Evolutionary conservation across 306 rosid genomes (phyloP).

Genomic region (Acacia melanoxylon): DNA sequence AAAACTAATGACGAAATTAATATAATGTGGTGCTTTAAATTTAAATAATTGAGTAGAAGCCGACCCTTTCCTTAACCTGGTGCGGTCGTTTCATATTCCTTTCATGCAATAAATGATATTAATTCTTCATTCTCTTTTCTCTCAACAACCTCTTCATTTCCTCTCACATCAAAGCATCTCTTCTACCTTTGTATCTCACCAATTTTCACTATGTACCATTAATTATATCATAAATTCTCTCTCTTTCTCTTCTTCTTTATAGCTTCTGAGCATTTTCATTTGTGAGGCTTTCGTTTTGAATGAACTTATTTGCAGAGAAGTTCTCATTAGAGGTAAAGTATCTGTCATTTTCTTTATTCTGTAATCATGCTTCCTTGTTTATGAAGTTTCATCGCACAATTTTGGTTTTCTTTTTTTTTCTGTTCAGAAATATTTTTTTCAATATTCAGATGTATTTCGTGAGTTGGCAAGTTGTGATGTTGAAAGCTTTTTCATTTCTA

Average conservation of each 20-base stretch:
- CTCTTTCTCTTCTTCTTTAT: neutral
- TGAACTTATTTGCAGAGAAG: neutral
- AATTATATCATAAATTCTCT: neutral
- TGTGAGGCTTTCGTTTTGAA: neutral
- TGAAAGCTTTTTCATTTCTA: too few relatives aligned
- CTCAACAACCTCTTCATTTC: neutral
- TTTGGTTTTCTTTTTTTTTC: neutral
- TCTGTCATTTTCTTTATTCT: neutral
- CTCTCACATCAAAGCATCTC: neutral
- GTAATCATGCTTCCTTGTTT: neutral
- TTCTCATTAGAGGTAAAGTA: conserved; percentile 18
- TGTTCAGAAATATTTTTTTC: neutral
- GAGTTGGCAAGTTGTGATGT: too few relatives aligned
- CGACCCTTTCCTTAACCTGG: conserved; percentile 38
- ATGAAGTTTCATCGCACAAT: neutral
- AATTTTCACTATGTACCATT: neutral
- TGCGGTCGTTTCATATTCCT: conserved; percentile 38
- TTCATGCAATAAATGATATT: conserved; percentile 37
- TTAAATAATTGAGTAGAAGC: conserved; percentile 13
- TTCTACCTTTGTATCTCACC: neutral
- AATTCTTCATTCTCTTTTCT: conserved; percentile 8
- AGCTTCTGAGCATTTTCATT: neutral
- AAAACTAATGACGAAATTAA: conserved; percentile 35
- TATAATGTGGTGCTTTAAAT: neutral
- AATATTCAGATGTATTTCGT: too few relatives aligned